Evolutionary conservation across 441 rosid species (phyloP).

Genomic region (Croton setiger): DNA sequence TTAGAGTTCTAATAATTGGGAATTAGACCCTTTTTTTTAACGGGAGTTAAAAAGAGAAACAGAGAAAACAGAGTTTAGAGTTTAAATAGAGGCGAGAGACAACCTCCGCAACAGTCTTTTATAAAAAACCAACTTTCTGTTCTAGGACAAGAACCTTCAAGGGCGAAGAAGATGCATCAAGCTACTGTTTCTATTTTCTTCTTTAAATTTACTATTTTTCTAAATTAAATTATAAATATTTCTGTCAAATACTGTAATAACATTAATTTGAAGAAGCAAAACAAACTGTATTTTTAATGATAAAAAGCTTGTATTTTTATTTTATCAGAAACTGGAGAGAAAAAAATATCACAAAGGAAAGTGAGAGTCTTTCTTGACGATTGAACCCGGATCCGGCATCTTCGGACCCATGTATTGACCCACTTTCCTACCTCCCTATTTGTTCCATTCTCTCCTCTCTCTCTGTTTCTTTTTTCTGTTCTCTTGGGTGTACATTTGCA

Average conservation of each 20-base stretch:
- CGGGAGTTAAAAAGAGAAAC: no score
- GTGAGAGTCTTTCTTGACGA: not conserved
- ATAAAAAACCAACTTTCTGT: no score
- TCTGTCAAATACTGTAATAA: not conserved
- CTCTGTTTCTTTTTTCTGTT: not conserved
- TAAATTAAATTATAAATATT: no score
- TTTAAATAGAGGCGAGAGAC: no score
- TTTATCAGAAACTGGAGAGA: not conserved
- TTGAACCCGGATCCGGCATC: conserved; percentile 24
- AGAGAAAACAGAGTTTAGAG: no score
- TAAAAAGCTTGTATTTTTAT: not conserved
- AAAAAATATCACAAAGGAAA: not conserved
- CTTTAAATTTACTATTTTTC: no score
- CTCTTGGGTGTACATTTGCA: not conserved
- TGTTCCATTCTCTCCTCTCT: not conserved
- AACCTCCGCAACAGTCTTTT: no score
- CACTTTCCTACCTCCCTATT: not conserved
- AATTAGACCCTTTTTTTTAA: no score
- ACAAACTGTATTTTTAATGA: not conserved
- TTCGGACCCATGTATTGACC: conserved; percentile 14
- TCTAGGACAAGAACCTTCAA: no score
- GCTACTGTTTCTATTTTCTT: no score
- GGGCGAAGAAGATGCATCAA: no score
- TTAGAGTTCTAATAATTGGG: no score
- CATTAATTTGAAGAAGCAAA: not conserved